phyloP scores from a whole-genome alignment of 495 filamentous ascomycete genomes.

The Hypoxylon lienhwacheense region DNA sequence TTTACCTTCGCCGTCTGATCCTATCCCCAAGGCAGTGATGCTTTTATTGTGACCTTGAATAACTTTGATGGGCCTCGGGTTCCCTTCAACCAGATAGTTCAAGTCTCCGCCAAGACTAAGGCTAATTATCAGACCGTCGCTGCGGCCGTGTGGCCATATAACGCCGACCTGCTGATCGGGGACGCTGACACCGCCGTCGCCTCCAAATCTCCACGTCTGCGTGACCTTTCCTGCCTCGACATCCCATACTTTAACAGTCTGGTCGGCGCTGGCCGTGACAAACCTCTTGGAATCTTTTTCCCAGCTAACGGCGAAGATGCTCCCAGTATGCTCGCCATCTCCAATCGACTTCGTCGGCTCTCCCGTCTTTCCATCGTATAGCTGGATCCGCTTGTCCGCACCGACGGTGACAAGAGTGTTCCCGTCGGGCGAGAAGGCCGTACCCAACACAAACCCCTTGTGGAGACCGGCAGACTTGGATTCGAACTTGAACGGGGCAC shows the following conservation, averaged over 20 bases:
- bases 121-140: constrained; percentile 84
- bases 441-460: constrained; percentile 83
- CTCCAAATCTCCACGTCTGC: constrained; percentile 86
- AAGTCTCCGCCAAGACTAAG: constrained; percentile 85
- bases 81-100: constrained; percentile 79
- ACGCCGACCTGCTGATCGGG: constrained; percentile 92
- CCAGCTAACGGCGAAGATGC: constrained; percentile 92
- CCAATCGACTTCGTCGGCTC: constrained; percentile 76
- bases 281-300: constrained; percentile 83
- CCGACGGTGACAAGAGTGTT: constrained; percentile 82
- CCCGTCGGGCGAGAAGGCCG: constrained; percentile 90
- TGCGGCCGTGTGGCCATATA: constrained; percentile 82
- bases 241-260: constrained; percentile 89
- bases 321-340: constrained; percentile 82
- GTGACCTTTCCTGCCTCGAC: constrained; percentile 73
- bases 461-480: constrained; percentile 73
- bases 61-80: constrained; percentile 64
- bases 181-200: constrained; percentile 71
- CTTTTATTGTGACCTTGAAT: constrained; percentile 94
- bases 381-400: constrained; percentile 82
- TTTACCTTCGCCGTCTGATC: constrained; percentile 48
- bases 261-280: constrained; percentile 89
- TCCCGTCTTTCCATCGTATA: constrained; percentile 94
- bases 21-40: constrained; percentile 71
- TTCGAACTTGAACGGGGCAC: constrained; percentile 92